Evolutionary conservation across 1,284 basidiomycete genomes (phyloP).

Genomic region (Ustilago crameri): DNA sequence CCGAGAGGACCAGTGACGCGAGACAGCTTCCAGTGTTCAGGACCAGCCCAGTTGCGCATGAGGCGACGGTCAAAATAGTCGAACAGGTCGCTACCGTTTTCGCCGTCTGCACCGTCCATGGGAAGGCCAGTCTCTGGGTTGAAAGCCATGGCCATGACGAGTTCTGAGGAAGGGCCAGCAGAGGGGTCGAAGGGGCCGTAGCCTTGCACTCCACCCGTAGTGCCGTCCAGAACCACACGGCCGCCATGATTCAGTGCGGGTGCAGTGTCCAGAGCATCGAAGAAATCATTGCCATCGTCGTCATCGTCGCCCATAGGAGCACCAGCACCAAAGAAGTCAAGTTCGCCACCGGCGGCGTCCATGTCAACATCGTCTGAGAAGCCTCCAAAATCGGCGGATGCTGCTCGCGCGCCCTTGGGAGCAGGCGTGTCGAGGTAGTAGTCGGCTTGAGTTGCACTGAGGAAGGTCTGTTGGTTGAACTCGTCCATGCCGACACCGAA

Average conservation of each 20-base stretch:
- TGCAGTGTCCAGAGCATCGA: constrained; percentile 65
- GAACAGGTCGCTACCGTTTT: constrained; percentile 70
- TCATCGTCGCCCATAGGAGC: constrained; percentile 32
- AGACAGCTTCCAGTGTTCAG: constrained; percentile 93
- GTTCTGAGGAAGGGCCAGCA: constrained; percentile 71
- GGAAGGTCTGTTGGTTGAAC: constrained; percentile 44
- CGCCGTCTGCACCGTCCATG: constrained; percentile 39
- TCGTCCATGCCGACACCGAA: constrained; percentile 53
- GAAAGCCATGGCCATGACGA: constrained; percentile 84
- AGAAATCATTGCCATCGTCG: constrained; percentile 64
- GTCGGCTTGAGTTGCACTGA: constrained; percentile 27
- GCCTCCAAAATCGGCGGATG: constrained; percentile 30
- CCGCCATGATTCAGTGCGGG: constrained; percentile 38
- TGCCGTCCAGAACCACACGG: constrained; percentile 39
- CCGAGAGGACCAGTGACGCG: constrained; percentile 43
- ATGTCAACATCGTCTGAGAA: constrained; percentile 28
- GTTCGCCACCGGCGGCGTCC: constrained; percentile 23
- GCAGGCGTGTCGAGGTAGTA: constrained; percentile 22
- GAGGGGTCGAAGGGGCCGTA: constrained; percentile 47
- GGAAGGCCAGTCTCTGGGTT: constrained; percentile 34
- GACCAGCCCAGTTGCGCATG: constrained; percentile 96
- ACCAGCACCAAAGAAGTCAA: constrained; percentile 41
- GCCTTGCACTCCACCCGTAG: constrained; percentile 29
- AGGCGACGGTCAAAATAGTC: constrained; percentile 93
- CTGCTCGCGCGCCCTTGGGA: constrained; percentile 18